Evolutionary conservation across 352 stramenopile species (phyloP).

Genomic region (Aphanomyces cochlioides): DNA sequence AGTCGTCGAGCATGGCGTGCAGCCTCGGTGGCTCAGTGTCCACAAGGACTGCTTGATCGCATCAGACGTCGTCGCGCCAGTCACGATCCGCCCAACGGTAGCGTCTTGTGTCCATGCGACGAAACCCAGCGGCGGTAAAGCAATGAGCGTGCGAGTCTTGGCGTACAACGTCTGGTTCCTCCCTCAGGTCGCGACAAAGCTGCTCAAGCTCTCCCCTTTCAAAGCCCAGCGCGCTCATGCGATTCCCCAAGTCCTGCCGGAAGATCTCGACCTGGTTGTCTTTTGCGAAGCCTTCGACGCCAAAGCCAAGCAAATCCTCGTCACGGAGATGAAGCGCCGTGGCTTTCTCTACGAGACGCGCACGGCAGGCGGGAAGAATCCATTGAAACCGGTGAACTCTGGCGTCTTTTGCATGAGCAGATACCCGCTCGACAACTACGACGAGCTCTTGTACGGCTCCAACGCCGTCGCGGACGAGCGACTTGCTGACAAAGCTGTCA

Average conservation of each 20-base stretch:
- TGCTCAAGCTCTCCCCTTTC: slow-evolving; percentile 57
- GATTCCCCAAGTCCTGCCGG: slow-evolving; percentile 37
- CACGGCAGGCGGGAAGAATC: slow-evolving; percentile 43
- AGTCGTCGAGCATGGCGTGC: slow-evolving; percentile 39
- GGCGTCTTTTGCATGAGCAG: slow-evolving; percentile 69
- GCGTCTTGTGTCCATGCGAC: neutral
- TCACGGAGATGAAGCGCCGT: slow-evolving; percentile 56
- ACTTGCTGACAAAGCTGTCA: slow-evolving; percentile 56
- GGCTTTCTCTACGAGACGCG: slow-evolving; percentile 69
- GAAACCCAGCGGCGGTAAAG: neutral
- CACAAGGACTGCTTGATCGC: slow-evolving; percentile 50
- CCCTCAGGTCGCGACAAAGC: slow-evolving; percentile 49
- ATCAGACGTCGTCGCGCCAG: neutral
- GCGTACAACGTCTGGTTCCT: slow-evolving; percentile 76
- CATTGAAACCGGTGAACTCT: slow-evolving; percentile 59
- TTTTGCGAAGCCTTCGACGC: slow-evolving; percentile 67
- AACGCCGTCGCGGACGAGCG: slow-evolving; percentile 50
- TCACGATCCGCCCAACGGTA: neutral
- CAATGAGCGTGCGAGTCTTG: slow-evolving; percentile 51
- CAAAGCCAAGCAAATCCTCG: slow-evolving; percentile 42
- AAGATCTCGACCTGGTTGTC: slow-evolving; percentile 47
- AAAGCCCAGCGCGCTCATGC: slow-evolving; percentile 44
- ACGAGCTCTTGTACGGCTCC: slow-evolving; percentile 55
- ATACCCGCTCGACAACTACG: slow-evolving; percentile 47
- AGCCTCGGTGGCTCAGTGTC: slow-evolving; percentile 43